phyloP scores from a whole-genome alignment of 1,284 basidiomycete genomes.

The Schizophyllum commune region DNA sequence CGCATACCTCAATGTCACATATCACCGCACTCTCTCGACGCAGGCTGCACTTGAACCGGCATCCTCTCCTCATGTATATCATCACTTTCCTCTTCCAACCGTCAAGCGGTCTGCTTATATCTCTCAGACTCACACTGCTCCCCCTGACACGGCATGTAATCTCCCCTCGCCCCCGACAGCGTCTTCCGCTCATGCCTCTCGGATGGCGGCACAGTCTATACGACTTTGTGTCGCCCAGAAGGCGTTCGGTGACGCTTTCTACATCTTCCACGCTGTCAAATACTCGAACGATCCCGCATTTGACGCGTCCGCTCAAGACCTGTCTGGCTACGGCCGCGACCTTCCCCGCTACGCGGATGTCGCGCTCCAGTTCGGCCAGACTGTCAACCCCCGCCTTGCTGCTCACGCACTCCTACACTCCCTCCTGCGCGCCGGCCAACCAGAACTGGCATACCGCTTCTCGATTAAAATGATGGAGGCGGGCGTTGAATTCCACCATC shows the following conservation, averaged over 20 bases:
- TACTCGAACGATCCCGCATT: constrained; percentile 26
- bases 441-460: constrained; percentile 39
- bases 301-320: constrained; percentile 11
- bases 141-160: background rate
- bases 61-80: background rate
- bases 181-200: constrained; percentile 27
- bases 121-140: background rate
- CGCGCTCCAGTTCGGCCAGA: constrained; percentile 39
- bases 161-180: no score
- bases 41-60: background rate
- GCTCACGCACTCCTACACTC: constrained; percentile 58
- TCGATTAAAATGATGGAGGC: constrained; percentile 44
- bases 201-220: constrained; percentile 46
- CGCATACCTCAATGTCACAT: background rate
- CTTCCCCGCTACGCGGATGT: constrained; percentile 20
- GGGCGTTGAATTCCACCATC: constrained; percentile 38
- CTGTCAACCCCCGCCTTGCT: constrained; percentile 48
- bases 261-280: constrained; percentile 50
- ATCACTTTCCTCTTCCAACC: constrained; percentile 15
- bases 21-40: background rate
- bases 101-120: constrained; percentile 5
- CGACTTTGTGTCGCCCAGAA: constrained; percentile 35
- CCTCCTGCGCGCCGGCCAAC: constrained; percentile 43
- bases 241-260: constrained; percentile 42
- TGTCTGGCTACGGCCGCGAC: constrained; percentile 12